Evolutionary conservation across 768 basidiomycete genomes (phyloP), one percentile per base, ranked within the genome.

Genomic region (Tulasnella sp.): DNA sequence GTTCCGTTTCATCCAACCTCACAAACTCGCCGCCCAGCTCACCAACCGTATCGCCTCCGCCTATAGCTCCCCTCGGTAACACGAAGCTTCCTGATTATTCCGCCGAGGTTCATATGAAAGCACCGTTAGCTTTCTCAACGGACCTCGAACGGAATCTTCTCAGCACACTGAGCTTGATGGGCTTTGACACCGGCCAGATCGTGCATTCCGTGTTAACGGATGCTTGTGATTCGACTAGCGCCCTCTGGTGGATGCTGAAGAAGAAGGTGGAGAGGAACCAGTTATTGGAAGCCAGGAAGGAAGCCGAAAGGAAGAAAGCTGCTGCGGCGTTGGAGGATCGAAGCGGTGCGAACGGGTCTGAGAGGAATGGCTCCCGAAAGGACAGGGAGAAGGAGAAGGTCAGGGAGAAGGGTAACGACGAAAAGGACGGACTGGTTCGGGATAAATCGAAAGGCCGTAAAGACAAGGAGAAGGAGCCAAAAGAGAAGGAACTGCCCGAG

Each of bases 241-340:
- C 96, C 0, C 85, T 94, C 10, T 99, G 96, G 96, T 99, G 98
- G 98, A 94, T 97, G 89, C 86, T 98, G 72, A 92, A 91, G 83
- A 89, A 91, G 83, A 96, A 91, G 81, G 89, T 90, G 26, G 95
- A 88, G 89, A 86, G 90, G 84, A 88, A 87, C 69, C 86, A 86
- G 73, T 80, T 82, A 23, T 78, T 79, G 20, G 81, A 80, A 67
- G 51, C 39, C 16, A 75, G 57, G 67, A 74, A 77, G 44, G 61
- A 79, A n/a, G 70, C 42, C 20, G 79, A 80, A 42, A 46, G 76
- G 61, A 37, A 61, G 32, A 77, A 77, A 29, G 76, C 76, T 44
- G 76, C 76, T n/a, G 70, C 39, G 16, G 70, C 76, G 9, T 55
- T 77, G 26, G 76, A 77, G 46, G 69, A 71, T 51, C 48, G 57